Evolutionary conservation across 352 stramenopile genomes (phyloP).

Genomic region (Pythium scleroteichum): DNA sequence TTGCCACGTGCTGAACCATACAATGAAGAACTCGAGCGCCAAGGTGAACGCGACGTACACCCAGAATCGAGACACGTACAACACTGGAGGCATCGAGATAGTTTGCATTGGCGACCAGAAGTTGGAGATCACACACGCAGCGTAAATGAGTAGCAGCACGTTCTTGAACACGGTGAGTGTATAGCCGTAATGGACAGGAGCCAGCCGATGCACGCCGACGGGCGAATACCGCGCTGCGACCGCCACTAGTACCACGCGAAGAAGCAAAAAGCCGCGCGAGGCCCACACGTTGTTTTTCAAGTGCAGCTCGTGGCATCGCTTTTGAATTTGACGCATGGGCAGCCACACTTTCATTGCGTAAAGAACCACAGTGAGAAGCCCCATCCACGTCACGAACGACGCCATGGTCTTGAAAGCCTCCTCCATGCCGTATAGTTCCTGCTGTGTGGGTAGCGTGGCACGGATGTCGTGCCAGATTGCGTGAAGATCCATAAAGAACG

Average conservation of each 20-base stretch:
- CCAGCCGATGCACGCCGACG: slow-evolving; percentile 62
- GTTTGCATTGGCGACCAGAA: slow-evolving; percentile 61
- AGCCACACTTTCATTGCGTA: slow-evolving; percentile 68
- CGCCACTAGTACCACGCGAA: slow-evolving; percentile 62
- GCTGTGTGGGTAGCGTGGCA: slow-evolving; percentile 58
- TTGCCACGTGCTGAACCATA: slow-evolving; percentile 81
- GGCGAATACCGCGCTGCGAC: slow-evolving; percentile 61
- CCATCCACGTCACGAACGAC: slow-evolving; percentile 55
- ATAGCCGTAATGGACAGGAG: slow-evolving; percentile 76
- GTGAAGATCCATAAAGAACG: slow-evolving; percentile 82
- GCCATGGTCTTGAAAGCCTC: slow-evolving; percentile 68
- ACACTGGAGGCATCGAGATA: slow-evolving; percentile 66
- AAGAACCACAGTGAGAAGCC: slow-evolving; percentile 56
- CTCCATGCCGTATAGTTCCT: slow-evolving; percentile 71
- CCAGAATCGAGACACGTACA: slow-evolving; percentile 79
- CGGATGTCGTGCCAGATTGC: slow-evolving; percentile 86
- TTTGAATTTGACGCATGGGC: slow-evolving; percentile 59
- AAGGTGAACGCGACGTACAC: slow-evolving; percentile 48
- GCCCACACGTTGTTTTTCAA: slow-evolving; percentile 56
- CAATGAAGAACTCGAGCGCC: slow-evolving; percentile 59
- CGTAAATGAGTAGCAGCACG: slow-evolving; percentile 76
- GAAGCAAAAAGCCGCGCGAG: slow-evolving; percentile 46
- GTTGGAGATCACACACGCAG: slow-evolving; percentile 75
- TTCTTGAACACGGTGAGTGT: slow-evolving; percentile 79
- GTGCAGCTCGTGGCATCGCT: slow-evolving; percentile 55